Evolutionary conservation across 352 stramenopile genomes (phyloP).

Genomic region (Salisapilia sapeloensis): DNA sequence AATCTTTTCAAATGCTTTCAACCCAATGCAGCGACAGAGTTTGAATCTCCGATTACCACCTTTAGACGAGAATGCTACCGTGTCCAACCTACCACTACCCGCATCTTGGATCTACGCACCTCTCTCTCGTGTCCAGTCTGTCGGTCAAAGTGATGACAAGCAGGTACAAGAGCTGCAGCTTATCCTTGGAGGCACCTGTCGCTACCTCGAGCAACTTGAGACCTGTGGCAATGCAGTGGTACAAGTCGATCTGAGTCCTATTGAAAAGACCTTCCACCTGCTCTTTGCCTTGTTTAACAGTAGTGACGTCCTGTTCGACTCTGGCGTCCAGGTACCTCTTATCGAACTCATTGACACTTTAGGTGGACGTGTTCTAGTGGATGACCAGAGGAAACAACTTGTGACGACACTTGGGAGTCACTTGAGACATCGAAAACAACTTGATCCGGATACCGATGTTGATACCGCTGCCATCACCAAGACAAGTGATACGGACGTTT

Average conservation of each 20-base stretch:
- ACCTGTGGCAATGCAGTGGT: not conserved
- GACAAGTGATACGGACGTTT: not conserved
- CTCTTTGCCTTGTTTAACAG: conserved; percentile 57
- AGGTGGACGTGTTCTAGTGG: conserved; percentile 10
- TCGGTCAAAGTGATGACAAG: too few species aligned
- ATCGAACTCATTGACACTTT: conserved; percentile 27
- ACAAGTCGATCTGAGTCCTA: too few species aligned
- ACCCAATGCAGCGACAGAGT: too few species aligned
- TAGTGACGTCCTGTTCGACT: conserved; percentile 51
- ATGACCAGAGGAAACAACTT: conserved; percentile 9
- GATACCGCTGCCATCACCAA: conserved; percentile 3
- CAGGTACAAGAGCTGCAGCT: too few species aligned
- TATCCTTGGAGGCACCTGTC: not conserved
- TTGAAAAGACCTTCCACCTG: conserved; percentile 65
- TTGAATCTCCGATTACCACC: too few species aligned
- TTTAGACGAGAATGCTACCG: too few species aligned
- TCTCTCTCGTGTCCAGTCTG: too few species aligned
- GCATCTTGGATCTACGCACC: too few species aligned
- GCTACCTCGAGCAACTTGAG: conserved; percentile 5
- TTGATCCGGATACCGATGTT: conserved; percentile 8
- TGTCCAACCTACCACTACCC: too few species aligned
- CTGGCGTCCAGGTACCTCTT: conserved; percentile 34
- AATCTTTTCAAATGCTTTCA: too few species aligned
- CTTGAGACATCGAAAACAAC: conserved; percentile 22
- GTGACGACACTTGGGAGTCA: conserved; percentile 27